Conservation (phyloP, 78 protist species). For the Tieghemostelium lacteum region DNA sequence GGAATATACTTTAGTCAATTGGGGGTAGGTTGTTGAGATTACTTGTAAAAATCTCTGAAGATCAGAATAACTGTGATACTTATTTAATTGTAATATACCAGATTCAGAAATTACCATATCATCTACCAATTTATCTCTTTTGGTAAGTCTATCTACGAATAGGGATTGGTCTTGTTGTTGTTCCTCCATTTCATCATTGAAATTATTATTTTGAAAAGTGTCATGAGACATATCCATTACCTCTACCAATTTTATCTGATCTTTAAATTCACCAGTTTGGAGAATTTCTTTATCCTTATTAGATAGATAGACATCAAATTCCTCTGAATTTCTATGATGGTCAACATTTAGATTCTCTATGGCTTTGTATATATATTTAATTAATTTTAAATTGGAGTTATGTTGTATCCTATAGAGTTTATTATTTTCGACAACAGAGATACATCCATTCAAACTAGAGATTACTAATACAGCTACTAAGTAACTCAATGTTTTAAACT, state of each 20-base stretch:
- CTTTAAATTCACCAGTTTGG: background rate
- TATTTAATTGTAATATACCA: background rate
- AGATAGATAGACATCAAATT: slow-evolving; percentile 15
- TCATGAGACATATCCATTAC: background rate
- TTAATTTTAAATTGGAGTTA: no score
- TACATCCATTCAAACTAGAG: no score
- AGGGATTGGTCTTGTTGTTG: background rate
- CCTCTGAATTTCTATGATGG: background rate
- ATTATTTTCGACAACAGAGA: no score
- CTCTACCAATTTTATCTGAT: background rate
- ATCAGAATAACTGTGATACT: background rate
- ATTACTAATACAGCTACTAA: no score
- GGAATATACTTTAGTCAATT: slow-evolving; percentile 27
- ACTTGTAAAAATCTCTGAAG: background rate
- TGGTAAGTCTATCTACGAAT: no score
- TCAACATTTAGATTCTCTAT: no score
- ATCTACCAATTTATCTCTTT: background rate
- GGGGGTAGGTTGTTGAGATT: slow-evolving; percentile 1
- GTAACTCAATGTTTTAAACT: no score
- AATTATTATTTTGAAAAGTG: background rate
- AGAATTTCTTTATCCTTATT: no score
- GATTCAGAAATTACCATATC: background rate
- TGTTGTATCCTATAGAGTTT: no score
- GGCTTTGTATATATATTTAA: no score
- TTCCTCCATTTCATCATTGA: background rate